A percentile compares a stretch with the other conserved stretches of the same genome.
phyloP scores from a whole-genome alignment of 257 asterid species.

The Solanum chilense region DNA sequence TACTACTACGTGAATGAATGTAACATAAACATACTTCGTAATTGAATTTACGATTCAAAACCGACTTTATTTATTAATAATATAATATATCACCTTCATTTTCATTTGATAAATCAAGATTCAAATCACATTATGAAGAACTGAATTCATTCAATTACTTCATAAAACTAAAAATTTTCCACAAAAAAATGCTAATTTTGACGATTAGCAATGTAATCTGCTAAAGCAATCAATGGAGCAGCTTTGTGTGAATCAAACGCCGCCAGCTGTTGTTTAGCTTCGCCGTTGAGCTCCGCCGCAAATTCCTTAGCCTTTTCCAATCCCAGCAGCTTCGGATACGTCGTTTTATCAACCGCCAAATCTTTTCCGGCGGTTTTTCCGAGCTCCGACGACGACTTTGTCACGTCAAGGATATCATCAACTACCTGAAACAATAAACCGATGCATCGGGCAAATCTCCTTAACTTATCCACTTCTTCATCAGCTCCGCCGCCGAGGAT shows the following conservation, averaged over 20 bases:
- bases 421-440: slow-evolving; percentile 74
- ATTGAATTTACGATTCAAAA: background rate
- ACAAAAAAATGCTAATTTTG: slow-evolving; percentile 18
- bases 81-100: background rate
- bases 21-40: background rate
- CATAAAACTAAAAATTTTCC: too few relatives aligned
- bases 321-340: slow-evolving; percentile 72
- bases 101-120: background rate
- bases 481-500: slow-evolving; percentile 53
- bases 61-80: background rate
- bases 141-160: background rate
- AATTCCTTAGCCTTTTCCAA: slow-evolving; percentile 62
- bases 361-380: slow-evolving; percentile 86
- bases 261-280: slow-evolving; percentile 49
- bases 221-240: slow-evolving; percentile 57
- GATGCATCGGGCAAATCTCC: slow-evolving; percentile 48
- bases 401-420: slow-evolving; percentile 71
- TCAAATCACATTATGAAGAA: background rate
- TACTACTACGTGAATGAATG: background rate
- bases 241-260: slow-evolving; percentile 42
- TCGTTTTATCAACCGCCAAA: slow-evolving; percentile 45
- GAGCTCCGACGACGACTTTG: slow-evolving; percentile 52
- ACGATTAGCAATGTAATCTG: slow-evolving; percentile 64
- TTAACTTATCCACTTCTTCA: slow-evolving; percentile 36
- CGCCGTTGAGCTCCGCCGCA: slow-evolving; percentile 38